phyloP scores from a whole-genome alignment of 164 flowering plant species.

The Aristolochia californica region DNA sequence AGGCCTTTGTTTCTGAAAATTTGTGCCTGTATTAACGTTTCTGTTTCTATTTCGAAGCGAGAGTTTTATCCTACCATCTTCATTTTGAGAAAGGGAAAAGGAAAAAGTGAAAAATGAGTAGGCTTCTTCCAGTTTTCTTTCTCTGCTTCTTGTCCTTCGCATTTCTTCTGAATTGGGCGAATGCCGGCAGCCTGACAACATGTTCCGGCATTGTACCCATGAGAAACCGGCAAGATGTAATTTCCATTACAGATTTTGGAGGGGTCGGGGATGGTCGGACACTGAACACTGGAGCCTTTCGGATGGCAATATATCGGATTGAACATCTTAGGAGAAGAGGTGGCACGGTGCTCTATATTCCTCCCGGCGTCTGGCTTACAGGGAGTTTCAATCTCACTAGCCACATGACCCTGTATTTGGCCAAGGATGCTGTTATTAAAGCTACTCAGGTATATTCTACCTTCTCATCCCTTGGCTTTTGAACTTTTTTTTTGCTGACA shows the following conservation, averaged over 20 bases:
- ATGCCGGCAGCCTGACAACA: constrained; percentile 26
- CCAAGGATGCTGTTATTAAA: constrained; percentile 70
- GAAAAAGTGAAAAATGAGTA: constrained; percentile 7
- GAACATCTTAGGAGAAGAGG: constrained; percentile 65
- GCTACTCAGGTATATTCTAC: constrained; percentile 55
- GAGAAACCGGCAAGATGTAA: constrained; percentile 45
- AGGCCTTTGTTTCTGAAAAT: too few species aligned
- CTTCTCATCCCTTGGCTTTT: background rate
- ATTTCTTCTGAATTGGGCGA: constrained; percentile 2
- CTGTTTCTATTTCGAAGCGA: too few species aligned
- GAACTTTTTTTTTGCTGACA: background rate
- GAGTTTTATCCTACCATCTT: background rate
- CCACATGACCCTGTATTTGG: constrained; percentile 84
- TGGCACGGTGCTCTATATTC: constrained; percentile 77
- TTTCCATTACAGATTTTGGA: constrained; percentile 80
- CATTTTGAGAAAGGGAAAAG: background rate
- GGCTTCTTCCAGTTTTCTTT: background rate
- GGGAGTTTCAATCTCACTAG: constrained; percentile 77
- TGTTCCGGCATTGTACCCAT: constrained; percentile 75
- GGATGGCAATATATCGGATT: constrained; percentile 72
- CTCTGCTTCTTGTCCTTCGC: constrained; percentile 8
- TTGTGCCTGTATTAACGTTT: too few species aligned
- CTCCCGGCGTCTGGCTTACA: constrained; percentile 82
- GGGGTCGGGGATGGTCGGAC: constrained; percentile 82
- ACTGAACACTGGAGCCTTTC: constrained; percentile 79